Evolutionary conservation across 2,329 filamentous ascomycete genomes (phyloP).

Genomic region (Pseudogymnoascus sp.): DNA sequence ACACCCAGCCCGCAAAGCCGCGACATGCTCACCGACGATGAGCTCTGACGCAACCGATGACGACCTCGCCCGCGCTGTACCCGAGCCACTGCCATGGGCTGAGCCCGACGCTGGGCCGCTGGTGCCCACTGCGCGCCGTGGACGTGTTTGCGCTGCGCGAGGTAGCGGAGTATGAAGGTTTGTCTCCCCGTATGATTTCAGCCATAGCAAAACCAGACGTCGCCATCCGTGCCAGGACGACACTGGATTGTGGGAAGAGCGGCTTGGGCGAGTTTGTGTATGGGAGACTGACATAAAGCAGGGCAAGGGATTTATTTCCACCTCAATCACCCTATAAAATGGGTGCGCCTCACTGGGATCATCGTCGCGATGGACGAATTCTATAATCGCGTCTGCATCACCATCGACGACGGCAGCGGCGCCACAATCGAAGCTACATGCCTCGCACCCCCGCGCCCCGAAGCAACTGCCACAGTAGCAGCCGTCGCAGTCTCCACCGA

Average conservation of each 20-base stretch:
- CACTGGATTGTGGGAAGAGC: background rate
- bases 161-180: constrained; percentile 48
- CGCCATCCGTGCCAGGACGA: background rate
- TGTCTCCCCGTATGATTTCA: constrained; percentile 11
- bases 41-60: constrained; percentile 4
- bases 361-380: constrained; percentile 57
- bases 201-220: background rate
- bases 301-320: constrained; percentile 57
- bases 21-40: constrained; percentile 10
- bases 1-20: background rate
- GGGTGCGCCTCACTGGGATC: constrained; percentile 63
- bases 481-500: constrained; percentile 5
- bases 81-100: constrained; percentile 57
- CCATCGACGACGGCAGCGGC: constrained; percentile 60
- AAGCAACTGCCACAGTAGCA: background rate
- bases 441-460: constrained; percentile 14
- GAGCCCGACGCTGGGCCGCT: constrained; percentile 52
- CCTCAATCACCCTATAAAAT: constrained; percentile 69
- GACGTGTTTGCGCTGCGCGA: constrained; percentile 44
- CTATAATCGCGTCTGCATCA: constrained; percentile 41
- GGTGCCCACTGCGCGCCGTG: constrained; percentile 48
- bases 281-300: constrained; percentile 23
- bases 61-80: constrained; percentile 37
- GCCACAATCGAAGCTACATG: constrained; percentile 43
- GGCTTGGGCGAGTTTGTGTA: background rate